Percentiles rank a stretch among this genome's conserved stretches.
phyloP scores from a whole-genome alignment of 495 filamentous ascomycete species.

The Barbatosphaeria neglecta region DNA sequence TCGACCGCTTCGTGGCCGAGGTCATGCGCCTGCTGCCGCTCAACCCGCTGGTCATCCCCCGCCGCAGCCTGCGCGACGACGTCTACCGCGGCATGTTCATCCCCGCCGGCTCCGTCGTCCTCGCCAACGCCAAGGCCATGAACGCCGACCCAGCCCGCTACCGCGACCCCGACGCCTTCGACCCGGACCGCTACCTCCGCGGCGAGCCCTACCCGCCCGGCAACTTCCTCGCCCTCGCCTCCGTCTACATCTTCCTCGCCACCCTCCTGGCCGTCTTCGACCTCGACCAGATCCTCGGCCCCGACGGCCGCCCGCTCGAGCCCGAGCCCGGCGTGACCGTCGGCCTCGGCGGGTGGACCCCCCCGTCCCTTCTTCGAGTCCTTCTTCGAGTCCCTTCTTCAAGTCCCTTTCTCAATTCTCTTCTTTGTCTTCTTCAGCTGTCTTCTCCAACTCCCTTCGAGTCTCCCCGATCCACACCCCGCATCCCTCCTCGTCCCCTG shows the following conservation, averaged over 20 bases:
- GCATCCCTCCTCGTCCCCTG: too few relatives aligned
- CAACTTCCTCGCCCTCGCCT: slow-evolving; percentile 1
- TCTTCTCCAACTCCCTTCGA: too few relatives aligned
- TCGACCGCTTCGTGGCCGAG: slow-evolving; percentile 38
- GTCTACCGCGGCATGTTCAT: slow-evolving; percentile 28
- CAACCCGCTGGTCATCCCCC: slow-evolving; percentile 42
- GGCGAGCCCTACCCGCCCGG: slow-evolving; percentile 27
- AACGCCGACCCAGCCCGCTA: slow-evolving; percentile 21
- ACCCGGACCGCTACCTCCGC: slow-evolving; percentile 26
- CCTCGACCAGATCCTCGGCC: slow-evolving; percentile 6
- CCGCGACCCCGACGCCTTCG: slow-evolving; percentile 23
- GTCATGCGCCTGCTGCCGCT: slow-evolving; percentile 45
- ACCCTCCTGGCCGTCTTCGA: slow-evolving; percentile 4
- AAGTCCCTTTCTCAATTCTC: not conserved
- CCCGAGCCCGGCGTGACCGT: not conserved
- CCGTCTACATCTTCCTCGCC: not conserved
- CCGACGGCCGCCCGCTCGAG: slow-evolving; percentile 1
- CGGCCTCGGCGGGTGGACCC: not conserved
- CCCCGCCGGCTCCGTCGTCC: slow-evolving; percentile 21
- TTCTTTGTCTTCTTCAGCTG: not conserved
- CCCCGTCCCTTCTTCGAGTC: too few relatives aligned
- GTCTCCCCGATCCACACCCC: too few relatives aligned
- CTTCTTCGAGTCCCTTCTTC: too few relatives aligned
- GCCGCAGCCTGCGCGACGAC: slow-evolving; percentile 38
- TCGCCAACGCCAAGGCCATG: slow-evolving; percentile 28